A percentile compares a stretch with the other conserved stretches of the same genome.
These are phyloP conservation scores for Nannochloris sp. DNA, from an alignment of 139 green algal species.

Conservation along the genomic window DNA sequence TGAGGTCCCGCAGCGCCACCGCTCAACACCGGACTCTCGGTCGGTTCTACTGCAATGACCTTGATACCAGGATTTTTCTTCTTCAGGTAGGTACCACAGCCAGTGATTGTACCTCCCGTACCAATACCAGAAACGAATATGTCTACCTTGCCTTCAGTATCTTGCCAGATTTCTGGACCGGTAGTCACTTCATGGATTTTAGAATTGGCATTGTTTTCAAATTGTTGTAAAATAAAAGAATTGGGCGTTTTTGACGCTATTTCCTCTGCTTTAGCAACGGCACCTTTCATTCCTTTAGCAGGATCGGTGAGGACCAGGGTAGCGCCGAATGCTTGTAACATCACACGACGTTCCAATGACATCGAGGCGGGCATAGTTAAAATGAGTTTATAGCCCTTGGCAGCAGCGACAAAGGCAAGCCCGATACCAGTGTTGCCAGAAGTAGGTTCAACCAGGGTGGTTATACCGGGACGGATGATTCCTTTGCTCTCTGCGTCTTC, in stretches of 20 bases:
- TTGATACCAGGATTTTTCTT: constrained; percentile 49
- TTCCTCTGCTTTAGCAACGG: constrained; percentile 87
- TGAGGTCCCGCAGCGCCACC: constrained; percentile 62
- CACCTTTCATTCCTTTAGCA: constrained; percentile 61
- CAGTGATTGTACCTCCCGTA: constrained; percentile 88
- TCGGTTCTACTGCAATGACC: constrained; percentile 77
- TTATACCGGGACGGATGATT: constrained; percentile 78
- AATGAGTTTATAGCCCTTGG: constrained; percentile 90
- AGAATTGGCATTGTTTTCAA: constrained; percentile 94
- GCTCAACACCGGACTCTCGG: constrained; percentile 63
- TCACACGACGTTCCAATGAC: constrained; percentile 87
- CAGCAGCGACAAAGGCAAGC: constrained; percentile 90
- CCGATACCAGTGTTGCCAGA: constrained; percentile 87
- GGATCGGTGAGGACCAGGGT: constrained; percentile 81
- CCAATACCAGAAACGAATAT: constrained; percentile 82
- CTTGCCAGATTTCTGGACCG: constrained; percentile 90
- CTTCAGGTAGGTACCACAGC: constrained; percentile 71
- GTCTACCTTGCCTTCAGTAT: constrained; percentile 77
- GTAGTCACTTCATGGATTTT: constrained; percentile 85
- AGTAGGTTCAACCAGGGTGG: constrained; percentile 76
- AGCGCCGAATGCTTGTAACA: constrained; percentile 85
- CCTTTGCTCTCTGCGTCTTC: constrained; percentile 75
- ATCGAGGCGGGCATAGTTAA: constrained; percentile 98
- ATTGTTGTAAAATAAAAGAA: constrained; percentile 95
- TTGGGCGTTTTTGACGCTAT: constrained; percentile 64